Evolutionary conservation across 495 filamentous ascomycete species (phyloP), one percentile per base, ranked within the genome.

Genomic region (Sordaria brevicollis): DNA sequence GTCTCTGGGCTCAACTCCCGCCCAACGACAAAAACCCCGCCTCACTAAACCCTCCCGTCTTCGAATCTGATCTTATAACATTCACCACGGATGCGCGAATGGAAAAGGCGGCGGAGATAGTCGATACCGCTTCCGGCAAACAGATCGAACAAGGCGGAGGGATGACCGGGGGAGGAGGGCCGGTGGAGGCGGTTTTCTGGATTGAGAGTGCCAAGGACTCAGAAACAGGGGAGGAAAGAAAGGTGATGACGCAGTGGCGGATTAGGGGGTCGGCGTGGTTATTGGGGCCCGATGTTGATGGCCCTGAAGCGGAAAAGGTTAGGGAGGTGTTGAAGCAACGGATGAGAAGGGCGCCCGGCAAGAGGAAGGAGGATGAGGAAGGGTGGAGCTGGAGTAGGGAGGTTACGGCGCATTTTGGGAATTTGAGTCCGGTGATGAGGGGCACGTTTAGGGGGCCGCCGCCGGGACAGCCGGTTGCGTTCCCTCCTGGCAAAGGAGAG

Each of bases 41-140:
- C 7, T 81, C 72, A 74, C 81, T 71, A 43, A 97, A 98, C 77
- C 88, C 90, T 9, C 70, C 73, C 10, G 73, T 88, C 0, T 97
- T 84, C 76, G 89, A 91, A 66, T 91, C 87, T 67, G 93, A 98
- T 72, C 79, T 92, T 70, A 83, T 89, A 4, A 88, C 91, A 2
- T 90, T 98, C 71, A 97, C 94, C 0, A 96, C 94, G 0, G 95
- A 99, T 77, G 85, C 86, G 10, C 85, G 95, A 11, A 96, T 93
- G 92, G 84, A 89, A 36, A 99, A 99, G 82, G 82, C 89, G 2
- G 79, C 78, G 3, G 89, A 97, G 77, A 73, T 97, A 0, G 84
- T 89, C 49, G 81, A 79, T 41, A 81, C 76, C 29, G 77, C 77
- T 25, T 9, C 49, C 0, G 49, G 2, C 0, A 1, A 62, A 13